Evolutionary conservation across 2,329 filamentous ascomycete species (phyloP).

Genomic region (Nectriaceae sp.): DNA sequence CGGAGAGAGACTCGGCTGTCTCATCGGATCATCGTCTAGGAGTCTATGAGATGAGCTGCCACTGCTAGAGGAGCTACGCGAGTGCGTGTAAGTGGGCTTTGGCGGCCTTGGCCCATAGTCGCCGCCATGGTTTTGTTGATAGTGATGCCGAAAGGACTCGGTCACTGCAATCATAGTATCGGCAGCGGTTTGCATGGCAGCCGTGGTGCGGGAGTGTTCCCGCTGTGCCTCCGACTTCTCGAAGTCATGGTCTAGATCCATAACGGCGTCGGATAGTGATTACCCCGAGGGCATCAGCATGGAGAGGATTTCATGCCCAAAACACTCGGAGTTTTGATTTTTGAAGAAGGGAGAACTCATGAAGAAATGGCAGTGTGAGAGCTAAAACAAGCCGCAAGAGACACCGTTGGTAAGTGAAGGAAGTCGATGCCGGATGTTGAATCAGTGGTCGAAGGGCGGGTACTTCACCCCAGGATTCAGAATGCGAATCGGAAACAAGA

Average conservation of each 20-base stretch:
- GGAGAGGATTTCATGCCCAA: neutral
- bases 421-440: neutral
- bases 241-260: conserved; percentile 23
- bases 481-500: neutral
- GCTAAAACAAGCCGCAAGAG: neutral
- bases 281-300: neutral
- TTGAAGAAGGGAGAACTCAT: neutral
- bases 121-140: conserved; percentile 13
- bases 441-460: neutral
- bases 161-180: conserved; percentile 29
- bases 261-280: conserved; percentile 8
- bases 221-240: conserved; percentile 24
- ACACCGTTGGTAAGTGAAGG: neutral
- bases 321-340: neutral
- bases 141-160: conserved; percentile 27
- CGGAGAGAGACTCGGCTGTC: conserved; percentile 21
- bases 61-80: conserved; percentile 21
- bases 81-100: conserved; percentile 23
- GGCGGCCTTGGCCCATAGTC: conserved; percentile 19
- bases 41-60: conserved; percentile 23
- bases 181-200: conserved; percentile 21
- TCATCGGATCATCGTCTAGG: conserved; percentile 16
- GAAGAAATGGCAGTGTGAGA: neutral
- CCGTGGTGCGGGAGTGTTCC: conserved; percentile 15
- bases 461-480: neutral